These are phyloP conservation scores for Colletotrichum orbiculare DNA, from an alignment of 2,329 filamentous ascomycete species.

Conservation along the genomic window DNA sequence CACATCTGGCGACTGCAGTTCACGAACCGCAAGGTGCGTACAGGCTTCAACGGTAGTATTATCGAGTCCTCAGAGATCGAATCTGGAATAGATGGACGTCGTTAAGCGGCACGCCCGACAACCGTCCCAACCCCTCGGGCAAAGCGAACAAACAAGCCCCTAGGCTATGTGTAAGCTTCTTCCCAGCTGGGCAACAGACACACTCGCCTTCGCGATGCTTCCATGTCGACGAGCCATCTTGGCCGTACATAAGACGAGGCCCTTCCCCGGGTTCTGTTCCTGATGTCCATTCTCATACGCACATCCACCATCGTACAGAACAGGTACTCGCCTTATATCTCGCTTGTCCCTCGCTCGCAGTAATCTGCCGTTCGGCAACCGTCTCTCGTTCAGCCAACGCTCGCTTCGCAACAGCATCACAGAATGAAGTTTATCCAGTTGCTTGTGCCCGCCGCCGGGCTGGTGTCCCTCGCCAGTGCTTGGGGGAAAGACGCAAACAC, in stretches of 20 bases:
- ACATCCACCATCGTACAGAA: background rate
- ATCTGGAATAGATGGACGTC: constrained; percentile 3
- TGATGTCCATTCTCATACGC: background rate
- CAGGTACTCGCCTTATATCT: background rate
- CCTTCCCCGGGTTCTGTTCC: too few relatives aligned
- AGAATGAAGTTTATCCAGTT: constrained; percentile 51
- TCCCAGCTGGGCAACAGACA: background rate
- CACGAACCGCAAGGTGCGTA: constrained; percentile 25
- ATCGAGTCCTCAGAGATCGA: constrained; percentile 11
- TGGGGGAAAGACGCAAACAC: constrained; percentile 39
- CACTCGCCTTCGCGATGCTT: constrained; percentile 15
- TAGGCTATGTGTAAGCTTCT: constrained; percentile 13
- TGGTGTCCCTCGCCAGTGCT: constrained; percentile 45
- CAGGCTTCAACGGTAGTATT: constrained; percentile 22
- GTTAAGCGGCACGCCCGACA: constrained; percentile 14
- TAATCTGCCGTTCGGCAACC: constrained; percentile 36
- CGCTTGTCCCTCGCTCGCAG: constrained; percentile 38
- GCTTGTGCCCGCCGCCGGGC: constrained; percentile 46
- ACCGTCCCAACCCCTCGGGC: background rate
- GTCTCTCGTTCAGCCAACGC: constrained; percentile 38
- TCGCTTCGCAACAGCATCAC: constrained; percentile 37
- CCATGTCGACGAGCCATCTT: background rate
- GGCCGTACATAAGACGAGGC: constrained; percentile 21
- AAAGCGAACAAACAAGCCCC: constrained; percentile 11
- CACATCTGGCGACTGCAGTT: constrained; percentile 20